phyloP scores from a whole-genome alignment of 2,329 filamentous ascomycete genomes.

The Thielaviopsis populi region DNA sequence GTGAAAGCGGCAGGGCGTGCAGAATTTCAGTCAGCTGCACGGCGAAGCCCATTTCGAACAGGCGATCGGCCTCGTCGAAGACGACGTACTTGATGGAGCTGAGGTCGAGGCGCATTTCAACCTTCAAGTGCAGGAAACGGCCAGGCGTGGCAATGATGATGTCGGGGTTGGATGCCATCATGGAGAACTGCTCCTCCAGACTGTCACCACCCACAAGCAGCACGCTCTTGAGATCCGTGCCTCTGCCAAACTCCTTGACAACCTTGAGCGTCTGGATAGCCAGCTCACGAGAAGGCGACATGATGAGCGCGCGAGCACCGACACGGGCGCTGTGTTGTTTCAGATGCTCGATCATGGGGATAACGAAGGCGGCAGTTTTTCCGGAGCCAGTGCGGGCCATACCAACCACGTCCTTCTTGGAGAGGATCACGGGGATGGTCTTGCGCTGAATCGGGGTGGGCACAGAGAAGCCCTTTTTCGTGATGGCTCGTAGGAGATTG shows the following conservation, averaged over 20 bases:
- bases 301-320: slow-evolving; percentile 69
- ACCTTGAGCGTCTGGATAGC: slow-evolving; percentile 92
- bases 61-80: slow-evolving; percentile 89
- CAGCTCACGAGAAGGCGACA: slow-evolving; percentile 87
- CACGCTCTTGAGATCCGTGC: slow-evolving; percentile 82
- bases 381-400: slow-evolving; percentile 98
- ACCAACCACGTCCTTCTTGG: slow-evolving; percentile 88
- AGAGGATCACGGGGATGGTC: slow-evolving; percentile 80
- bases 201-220: slow-evolving; percentile 90
- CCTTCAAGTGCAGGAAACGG: slow-evolving; percentile 89
- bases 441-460: slow-evolving; percentile 97
- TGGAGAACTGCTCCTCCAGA: slow-evolving; percentile 83
- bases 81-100: slow-evolving; percentile 86
- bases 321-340: slow-evolving; percentile 77
- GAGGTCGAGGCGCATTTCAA: slow-evolving; percentile 89
- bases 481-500: slow-evolving; percentile 76
- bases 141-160: slow-evolving; percentile 95
- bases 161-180: slow-evolving; percentile 89
- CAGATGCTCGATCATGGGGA: slow-evolving; percentile 92
- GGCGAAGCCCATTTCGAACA: slow-evolving; percentile 98
- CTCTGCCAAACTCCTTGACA: slow-evolving; percentile 81
- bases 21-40: slow-evolving; percentile 87
- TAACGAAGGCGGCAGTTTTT: slow-evolving; percentile 95
- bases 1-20: slow-evolving; percentile 63
- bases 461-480: slow-evolving; percentile 85